Conservation (phyloP, 2,329 filamentous ascomycete genomes). For the Penicillium sp. region DNA sequence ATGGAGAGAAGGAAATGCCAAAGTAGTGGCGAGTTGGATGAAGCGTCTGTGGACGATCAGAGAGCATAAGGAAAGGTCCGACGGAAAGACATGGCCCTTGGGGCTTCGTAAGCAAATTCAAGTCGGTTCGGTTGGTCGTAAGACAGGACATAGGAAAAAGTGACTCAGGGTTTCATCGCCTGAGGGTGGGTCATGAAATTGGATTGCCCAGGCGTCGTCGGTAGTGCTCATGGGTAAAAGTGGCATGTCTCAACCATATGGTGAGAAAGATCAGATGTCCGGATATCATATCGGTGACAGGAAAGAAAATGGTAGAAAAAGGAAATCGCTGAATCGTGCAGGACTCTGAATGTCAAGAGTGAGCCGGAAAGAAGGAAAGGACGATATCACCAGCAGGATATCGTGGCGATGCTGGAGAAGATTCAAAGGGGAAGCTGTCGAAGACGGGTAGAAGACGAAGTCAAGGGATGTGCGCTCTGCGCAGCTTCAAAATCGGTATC, state of each 20-base stretch:
- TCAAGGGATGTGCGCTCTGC: slow-evolving; percentile 7
- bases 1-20: slow-evolving; percentile 27
- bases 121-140: neutral
- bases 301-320: neutral
- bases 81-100: slow-evolving; percentile 6
- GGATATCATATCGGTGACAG: slow-evolving; percentile 11
- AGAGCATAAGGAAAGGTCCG: neutral
- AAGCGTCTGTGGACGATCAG: neutral
- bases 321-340: slow-evolving; percentile 13
- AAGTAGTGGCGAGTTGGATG: slow-evolving; percentile 16
- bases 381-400: slow-evolving; percentile 17
- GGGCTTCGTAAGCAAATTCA: slow-evolving; percentile 1
- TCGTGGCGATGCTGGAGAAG: slow-evolving; percentile 1
- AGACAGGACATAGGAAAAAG: slow-evolving; percentile 15
- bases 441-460: neutral
- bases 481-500: slow-evolving; percentile 5
- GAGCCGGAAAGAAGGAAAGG: slow-evolving; percentile 3
- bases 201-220: slow-evolving; percentile 13
- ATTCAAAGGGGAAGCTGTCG: slow-evolving; percentile 1
- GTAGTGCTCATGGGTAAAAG: slow-evolving; percentile 23
- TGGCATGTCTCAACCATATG: slow-evolving; percentile 13
- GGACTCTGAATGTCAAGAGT: slow-evolving; percentile 7
- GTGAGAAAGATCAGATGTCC: slow-evolving; percentile 2
- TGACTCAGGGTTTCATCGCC: neutral
- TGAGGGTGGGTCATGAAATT: neutral